Evolutionary conservation across 2,329 filamentous ascomycete genomes (phyloP), one percentile per base, ranked within the genome.

Genomic region (Hypoxylon sp.): DNA sequence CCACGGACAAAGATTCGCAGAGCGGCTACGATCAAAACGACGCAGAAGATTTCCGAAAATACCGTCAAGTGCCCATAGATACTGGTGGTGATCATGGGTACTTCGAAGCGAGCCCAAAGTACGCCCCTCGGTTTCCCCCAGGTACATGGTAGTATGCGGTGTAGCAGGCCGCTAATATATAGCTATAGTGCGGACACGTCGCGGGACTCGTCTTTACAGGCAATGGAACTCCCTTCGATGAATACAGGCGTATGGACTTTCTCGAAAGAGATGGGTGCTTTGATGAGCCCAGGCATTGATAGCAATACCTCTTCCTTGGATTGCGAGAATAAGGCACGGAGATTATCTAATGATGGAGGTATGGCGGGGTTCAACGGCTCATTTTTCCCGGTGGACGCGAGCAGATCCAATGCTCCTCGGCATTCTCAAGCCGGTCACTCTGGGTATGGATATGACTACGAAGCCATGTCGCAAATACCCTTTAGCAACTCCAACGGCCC

Each of bases 161-260:
- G n/a, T 20, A 20, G 17, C 30, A 37, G 17, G 13, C 6, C 11
- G 30, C 30, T 53, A 13, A 54, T 17, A 35, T 4, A 27, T 30
- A 5, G 31, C 10, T 8, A 46, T 20, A 46, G 54, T 30, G 14
- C 22, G 6, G 35, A 56, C 31, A 13, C 25, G 7, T 44, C 22
- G 20, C 54, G n/a, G 31, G 37, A 56, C 10, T 6, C 27, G n/a
- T 46, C 54, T 44, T 30, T 56, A 20, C 54, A 46, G n/a, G 22
- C 54, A 20, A 44, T 56, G 14, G 37, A 44, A 10, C 13, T 46
- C 14, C 25, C 33, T 42, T 42, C 51, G 31, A 42, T 55, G 17
- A 40, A 40, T 40, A 2, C 13, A 20, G 25, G 25, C 14, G 3
- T 22, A 7, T 44, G 37, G 54, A 6, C 20, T 17, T 44, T 44